Conservation (phyloP, 441 rosid genomes). For the Populus hybrid region DNA sequence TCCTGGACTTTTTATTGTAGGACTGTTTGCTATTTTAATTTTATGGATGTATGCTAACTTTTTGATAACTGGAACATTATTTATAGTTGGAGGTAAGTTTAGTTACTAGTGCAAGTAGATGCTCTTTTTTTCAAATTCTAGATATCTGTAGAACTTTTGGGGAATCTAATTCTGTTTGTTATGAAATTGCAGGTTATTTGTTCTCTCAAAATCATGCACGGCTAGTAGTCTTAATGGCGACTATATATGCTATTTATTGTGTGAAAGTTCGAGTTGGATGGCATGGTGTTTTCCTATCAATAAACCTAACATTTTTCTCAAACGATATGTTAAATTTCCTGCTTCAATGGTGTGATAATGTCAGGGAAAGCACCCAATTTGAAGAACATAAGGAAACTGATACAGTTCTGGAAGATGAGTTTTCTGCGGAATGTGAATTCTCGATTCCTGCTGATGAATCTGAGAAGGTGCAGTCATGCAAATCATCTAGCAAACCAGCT, state of each 20-base stretch:
- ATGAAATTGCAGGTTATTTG: constrained; percentile 72
- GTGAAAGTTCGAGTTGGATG: constrained; percentile 96
- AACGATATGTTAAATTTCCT: constrained; percentile 72
- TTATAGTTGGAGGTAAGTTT: constrained; percentile 88
- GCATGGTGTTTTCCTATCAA: constrained; percentile 81
- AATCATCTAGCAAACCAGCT: constrained; percentile 59
- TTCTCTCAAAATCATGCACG: constrained; percentile 93
- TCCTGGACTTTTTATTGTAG: constrained; percentile 93
- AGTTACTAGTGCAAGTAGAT: background rate
- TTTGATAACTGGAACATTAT: constrained; percentile 94
- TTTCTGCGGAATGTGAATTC: constrained; percentile 53
- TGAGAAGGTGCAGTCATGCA: constrained; percentile 60
- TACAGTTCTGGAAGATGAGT: constrained; percentile 59
- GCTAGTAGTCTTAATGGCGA: constrained; percentile 75
- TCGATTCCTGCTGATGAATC: constrained; percentile 54
- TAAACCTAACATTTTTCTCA: constrained; percentile 88
- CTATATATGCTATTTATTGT: constrained; percentile 63
- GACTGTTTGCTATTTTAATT: constrained; percentile 77
- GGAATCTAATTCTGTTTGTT: constrained; percentile 14
- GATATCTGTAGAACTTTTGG: background rate
- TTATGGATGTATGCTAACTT: constrained; percentile 99
- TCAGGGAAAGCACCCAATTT: constrained; percentile 47
- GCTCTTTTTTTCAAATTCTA: background rate
- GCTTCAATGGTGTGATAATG: constrained; percentile 80
- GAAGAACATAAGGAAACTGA: constrained; percentile 71